phyloP scores from a whole-genome alignment of 306 rosid genomes.

The Arachis stenosperma region DNA sequence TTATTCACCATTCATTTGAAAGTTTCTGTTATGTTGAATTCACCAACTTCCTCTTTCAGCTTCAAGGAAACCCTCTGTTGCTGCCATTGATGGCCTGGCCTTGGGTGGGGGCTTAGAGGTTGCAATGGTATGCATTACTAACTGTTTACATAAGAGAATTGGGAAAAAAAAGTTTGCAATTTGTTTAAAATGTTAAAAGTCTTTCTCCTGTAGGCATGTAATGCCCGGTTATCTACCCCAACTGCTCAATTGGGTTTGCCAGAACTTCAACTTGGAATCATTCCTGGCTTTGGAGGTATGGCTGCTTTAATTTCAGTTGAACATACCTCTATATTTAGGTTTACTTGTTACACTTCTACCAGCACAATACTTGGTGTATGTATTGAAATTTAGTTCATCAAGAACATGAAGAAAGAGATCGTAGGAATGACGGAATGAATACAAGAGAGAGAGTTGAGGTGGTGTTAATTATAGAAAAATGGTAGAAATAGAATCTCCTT shows the following conservation, averaged over 20 bases:
- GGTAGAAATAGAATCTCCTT: too few relatives aligned
- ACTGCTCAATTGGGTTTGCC: conserved; percentile 94
- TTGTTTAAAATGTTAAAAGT: conserved; percentile 21
- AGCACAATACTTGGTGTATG: conserved; percentile 10
- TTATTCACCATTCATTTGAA: conserved; percentile 3
- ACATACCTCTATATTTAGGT: conserved; percentile 3
- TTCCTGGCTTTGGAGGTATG: conserved; percentile 99
- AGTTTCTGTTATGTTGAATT: conserved; percentile 29
- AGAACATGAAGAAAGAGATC: neutral
- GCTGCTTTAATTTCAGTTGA: neutral
- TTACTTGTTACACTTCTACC: neutral
- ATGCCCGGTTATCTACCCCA: conserved; percentile 85
- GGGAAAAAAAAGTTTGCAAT: neutral
- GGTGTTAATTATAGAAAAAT: too few relatives aligned
- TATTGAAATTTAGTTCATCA: conserved; percentile 32
- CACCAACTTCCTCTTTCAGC: conserved; percentile 54
- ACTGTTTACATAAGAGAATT: conserved; percentile 2
- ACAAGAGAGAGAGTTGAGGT: too few relatives aligned
- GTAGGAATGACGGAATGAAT: too few relatives aligned
- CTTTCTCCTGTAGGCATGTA: conserved; percentile 68
- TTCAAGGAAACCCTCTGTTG: conserved; percentile 85
- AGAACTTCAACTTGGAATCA: conserved; percentile 94
- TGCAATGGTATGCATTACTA: conserved; percentile 75
- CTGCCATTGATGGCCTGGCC: conserved; percentile 98
- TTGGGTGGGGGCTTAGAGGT: conserved; percentile 98